phyloP scores from a whole-genome alignment of 176 grass and related monocot genomes.

The Triticum aestivum region DNA sequence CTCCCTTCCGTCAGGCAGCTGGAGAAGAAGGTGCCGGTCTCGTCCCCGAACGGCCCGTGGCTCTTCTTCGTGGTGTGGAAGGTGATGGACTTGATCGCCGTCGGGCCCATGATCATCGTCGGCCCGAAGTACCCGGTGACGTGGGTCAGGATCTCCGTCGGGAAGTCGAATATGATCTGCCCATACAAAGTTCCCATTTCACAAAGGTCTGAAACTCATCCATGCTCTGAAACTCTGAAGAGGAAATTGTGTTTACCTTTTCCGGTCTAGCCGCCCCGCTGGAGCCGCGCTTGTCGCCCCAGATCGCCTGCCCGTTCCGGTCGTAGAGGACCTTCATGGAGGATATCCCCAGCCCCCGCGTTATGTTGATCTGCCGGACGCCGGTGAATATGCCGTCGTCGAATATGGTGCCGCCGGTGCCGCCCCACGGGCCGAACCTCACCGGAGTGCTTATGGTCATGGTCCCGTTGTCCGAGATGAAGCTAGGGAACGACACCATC shows the following conservation, averaged over 20 bases:
- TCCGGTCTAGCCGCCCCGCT: constrained; percentile 60
- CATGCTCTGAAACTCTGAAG: not conserved
- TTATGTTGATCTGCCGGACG: constrained; percentile 76
- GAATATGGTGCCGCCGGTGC: constrained; percentile 87
- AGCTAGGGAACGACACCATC: constrained; percentile 63
- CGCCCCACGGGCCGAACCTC: constrained; percentile 90
- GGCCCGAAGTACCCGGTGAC: constrained; percentile 79
- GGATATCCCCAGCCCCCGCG: constrained; percentile 51
- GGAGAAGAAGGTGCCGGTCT: constrained; percentile 82
- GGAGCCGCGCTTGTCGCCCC: constrained; percentile 76
- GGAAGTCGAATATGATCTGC: constrained; percentile 80
- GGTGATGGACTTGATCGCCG: constrained; percentile 66
- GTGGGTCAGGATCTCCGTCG: constrained; percentile 78
- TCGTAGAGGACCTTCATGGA: constrained; percentile 87
- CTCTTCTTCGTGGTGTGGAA: constrained; percentile 91
- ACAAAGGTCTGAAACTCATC: not conserved
- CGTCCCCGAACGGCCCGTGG: constrained; percentile 78
- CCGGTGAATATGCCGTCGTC: constrained; percentile 90
- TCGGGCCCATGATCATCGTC: constrained; percentile 79
- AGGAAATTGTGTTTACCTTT: constrained; percentile 38
- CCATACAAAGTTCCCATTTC: not conserved
- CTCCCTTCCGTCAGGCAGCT: constrained; percentile 67
- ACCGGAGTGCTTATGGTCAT: constrained; percentile 47
- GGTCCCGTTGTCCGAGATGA: constrained; percentile 50
- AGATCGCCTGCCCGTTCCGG: constrained; percentile 81